Evolutionary conservation across 441 rosid genomes (phyloP), one percentile per base, ranked within the genome.

Genomic region (Manihot esculenta): DNA sequence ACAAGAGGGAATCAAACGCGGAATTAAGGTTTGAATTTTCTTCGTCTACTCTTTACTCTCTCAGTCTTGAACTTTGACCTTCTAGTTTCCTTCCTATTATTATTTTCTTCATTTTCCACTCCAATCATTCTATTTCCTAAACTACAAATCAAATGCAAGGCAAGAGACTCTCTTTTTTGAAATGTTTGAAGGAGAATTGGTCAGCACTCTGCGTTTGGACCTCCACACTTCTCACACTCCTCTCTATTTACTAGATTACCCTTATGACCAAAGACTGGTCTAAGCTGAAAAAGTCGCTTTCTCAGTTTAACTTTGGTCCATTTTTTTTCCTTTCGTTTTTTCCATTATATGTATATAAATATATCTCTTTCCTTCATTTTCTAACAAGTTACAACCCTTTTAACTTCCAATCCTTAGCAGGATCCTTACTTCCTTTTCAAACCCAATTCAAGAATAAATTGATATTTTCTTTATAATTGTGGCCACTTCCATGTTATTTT

Each of bases 231-330:
- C 71, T 77, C 76, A 77, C 72, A 23, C n/a, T n/a, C n/a, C 80
- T 69, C 10, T 53, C 68, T 63, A 51, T 44, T 38, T 64, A 53
- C n/a, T 51, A 57, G 49, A 53, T 74, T 55, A 53, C 51, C 72
- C 70, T 5, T 78, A 75, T 76, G 87, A 84, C 89, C 89, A 71
- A 74, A 84, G 98, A 91, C 96, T 81, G 73, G 88, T 91, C 92
- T 69, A 70, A 67, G 89, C 86, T 88, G 89, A 87, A 88, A 78
- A 77, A 87, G 90, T 88, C 93, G 89, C 65, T 85, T 83, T 74
- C 84, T 73, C 70, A 27, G 95, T 93, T 97, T 87, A 87, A 74
- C n/a, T 55, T 76, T 84, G n/a, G n/a, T n/a, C n/a, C 85, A 77
- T 75, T 77, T 70, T 75, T 78, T 75, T 63, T 35, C 45, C 44